These are phyloP conservation scores for Botrytis fragariae DNA, from an alignment of 2,329 filamentous ascomycete species.

Conservation along the genomic window DNA sequence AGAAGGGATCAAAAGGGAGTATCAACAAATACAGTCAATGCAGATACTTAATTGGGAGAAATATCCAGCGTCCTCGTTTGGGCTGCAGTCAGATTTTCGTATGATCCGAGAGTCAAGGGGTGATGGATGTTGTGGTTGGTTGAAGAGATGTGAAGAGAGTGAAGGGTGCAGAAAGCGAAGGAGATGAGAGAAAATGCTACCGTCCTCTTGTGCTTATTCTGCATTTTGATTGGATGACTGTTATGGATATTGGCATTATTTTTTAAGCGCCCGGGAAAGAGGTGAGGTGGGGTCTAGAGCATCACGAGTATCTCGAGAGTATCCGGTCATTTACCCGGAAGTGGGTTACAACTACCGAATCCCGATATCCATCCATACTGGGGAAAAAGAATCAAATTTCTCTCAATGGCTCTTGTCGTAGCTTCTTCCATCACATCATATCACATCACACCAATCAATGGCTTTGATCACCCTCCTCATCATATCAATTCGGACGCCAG, in stretches of 20 bases:
- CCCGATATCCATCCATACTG: background rate
- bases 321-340: background rate
- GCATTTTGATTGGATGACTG: background rate
- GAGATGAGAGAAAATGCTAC: background rate
- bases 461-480: background rate
- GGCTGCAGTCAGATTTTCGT: background rate
- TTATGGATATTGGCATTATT: background rate
- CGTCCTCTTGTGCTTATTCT: background rate
- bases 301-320: background rate
- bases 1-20: background rate
- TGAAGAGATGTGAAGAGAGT: background rate
- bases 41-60: constrained; percentile 2
- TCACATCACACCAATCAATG: background rate
- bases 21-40: background rate
- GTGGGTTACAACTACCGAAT: background rate
- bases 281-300: background rate
- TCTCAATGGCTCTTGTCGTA: background rate
- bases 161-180: background rate
- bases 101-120: background rate
- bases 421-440: background rate
- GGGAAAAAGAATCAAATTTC: background rate
- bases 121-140: constrained; percentile 9
- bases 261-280: constrained; percentile 8
- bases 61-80: background rate
- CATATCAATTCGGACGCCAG: background rate